Evolutionary conservation across 1,284 basidiomycete genomes (phyloP).

Genomic region (Hymenochaete sp.): DNA sequence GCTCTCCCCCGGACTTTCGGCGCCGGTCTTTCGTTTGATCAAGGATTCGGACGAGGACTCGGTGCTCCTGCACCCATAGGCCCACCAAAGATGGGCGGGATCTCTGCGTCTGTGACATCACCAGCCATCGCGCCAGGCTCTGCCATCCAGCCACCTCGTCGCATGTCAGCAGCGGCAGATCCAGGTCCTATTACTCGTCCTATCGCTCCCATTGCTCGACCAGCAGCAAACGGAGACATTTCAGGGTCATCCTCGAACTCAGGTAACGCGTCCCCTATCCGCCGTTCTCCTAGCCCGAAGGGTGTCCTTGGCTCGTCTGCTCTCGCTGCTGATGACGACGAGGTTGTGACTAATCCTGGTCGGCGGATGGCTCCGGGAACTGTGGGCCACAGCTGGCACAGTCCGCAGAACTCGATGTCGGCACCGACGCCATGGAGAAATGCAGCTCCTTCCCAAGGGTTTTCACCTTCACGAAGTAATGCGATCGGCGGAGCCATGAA

Average conservation of each 20-base stretch:
- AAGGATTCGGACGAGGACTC: slow-evolving; percentile 34
- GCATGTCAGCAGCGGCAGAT: slow-evolving; percentile 27
- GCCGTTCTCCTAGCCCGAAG: slow-evolving; percentile 65
- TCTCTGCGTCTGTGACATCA: slow-evolving; percentile 31
- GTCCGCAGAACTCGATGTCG: slow-evolving; percentile 27
- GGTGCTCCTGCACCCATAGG: slow-evolving; percentile 47
- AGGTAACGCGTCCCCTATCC: slow-evolving; percentile 52
- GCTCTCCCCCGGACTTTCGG: slow-evolving; percentile 44
- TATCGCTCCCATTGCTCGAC: slow-evolving; percentile 35
- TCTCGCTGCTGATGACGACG: slow-evolving; percentile 66
- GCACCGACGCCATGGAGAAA: slow-evolving; percentile 39
- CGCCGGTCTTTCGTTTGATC: slow-evolving; percentile 41
- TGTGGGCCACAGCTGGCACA: slow-evolving; percentile 39
- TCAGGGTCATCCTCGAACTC: slow-evolving; percentile 35
- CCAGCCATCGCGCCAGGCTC: slow-evolving; percentile 21
- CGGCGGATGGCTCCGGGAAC: slow-evolving; percentile 30
- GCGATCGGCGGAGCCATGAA: slow-evolving; percentile 1
- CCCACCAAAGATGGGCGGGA: slow-evolving; percentile 27
- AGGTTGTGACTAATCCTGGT: slow-evolving; percentile 38
- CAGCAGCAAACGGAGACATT: slow-evolving; percentile 36
- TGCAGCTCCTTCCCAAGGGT: slow-evolving; percentile 25
- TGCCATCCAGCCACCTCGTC: slow-evolving; percentile 24
- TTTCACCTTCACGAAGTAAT: slow-evolving; percentile 26
- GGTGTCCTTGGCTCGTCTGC: slow-evolving; percentile 68
- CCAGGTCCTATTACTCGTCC: slow-evolving; percentile 49